Percentiles rank a stretch among this genome's conserved stretches.
Conservation (phyloP, 75 land plant species). For the Pseudotsuga menziesii region DNA sequence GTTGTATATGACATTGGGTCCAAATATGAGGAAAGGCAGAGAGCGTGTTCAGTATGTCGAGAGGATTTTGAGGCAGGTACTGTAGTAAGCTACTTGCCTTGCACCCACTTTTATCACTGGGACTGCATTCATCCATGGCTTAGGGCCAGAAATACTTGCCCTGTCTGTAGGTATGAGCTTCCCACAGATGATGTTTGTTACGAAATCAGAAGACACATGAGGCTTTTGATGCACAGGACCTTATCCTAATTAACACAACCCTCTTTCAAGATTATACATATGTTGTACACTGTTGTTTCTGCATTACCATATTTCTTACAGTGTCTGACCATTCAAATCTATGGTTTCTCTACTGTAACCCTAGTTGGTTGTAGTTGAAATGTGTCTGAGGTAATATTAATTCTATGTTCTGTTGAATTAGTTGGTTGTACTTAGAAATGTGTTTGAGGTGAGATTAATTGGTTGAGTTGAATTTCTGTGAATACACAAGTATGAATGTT, state of each 20-base stretch:
- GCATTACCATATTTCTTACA: too few relatives aligned
- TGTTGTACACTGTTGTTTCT: too few relatives aligned
- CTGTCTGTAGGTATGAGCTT: slow-evolving; percentile 55
- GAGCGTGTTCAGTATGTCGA: slow-evolving; percentile 28
- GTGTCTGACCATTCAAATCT: too few relatives aligned
- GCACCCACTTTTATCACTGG: slow-evolving; percentile 61
- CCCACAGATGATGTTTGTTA: slow-evolving; percentile 55
- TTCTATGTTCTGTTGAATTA: too few relatives aligned
- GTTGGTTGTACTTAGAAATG: too few relatives aligned
- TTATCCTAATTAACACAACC: neutral
- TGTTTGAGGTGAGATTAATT: neutral
- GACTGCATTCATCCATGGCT: slow-evolving; percentile 59
- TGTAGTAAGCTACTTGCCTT: slow-evolving; percentile 55
- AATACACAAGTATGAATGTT: too few relatives aligned
- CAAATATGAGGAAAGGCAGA: slow-evolving; percentile 15
- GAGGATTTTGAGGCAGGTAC: slow-evolving; percentile 45
- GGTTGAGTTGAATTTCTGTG: too few relatives aligned
- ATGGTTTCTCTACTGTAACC: too few relatives aligned
- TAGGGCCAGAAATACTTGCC: slow-evolving; percentile 57
- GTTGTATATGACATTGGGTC: slow-evolving; percentile 10
- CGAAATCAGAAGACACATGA: slow-evolving; percentile 56
- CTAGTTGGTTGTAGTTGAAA: too few relatives aligned
- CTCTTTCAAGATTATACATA: too few relatives aligned
- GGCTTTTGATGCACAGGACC: slow-evolving; percentile 1
- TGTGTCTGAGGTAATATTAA: too few relatives aligned